These are phyloP conservation scores for Rhizoclosmatium globosum DNA, from an alignment of 192 early-diverging fungal species.

Conservation along the genomic window DNA sequence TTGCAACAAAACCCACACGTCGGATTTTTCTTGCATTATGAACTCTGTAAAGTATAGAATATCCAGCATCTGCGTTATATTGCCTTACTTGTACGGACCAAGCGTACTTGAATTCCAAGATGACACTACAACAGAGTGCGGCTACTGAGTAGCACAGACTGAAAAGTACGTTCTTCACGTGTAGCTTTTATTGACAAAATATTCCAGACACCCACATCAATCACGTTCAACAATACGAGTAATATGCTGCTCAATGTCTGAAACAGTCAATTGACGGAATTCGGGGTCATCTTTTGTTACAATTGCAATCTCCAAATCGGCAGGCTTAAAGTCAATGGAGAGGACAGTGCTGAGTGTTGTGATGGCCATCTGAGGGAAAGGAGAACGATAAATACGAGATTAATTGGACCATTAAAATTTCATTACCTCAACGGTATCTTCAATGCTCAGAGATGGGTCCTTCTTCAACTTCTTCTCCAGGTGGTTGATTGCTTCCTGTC, in stretches of 20 bases:
- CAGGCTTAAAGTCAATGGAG: constrained; percentile 93
- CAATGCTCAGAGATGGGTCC: constrained; percentile 75
- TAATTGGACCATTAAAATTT: neutral
- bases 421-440: constrained; percentile 91
- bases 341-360: constrained; percentile 92
- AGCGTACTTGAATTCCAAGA: too few species aligned
- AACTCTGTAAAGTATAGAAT: too few species aligned
- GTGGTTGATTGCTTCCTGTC: constrained; percentile 93
- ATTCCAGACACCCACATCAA: constrained; percentile 40
- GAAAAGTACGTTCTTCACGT: too few species aligned
- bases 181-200: too few species aligned
- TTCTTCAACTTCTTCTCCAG: constrained; percentile 99
- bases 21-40: too few species aligned
- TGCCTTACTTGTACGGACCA: too few species aligned
- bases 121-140: too few species aligned
- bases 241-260: constrained; percentile 90
- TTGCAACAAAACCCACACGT: too few species aligned
- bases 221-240: constrained; percentile 89
- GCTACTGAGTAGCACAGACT: too few species aligned
- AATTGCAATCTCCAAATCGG: constrained; percentile 95
- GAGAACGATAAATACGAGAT: neutral
- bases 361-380: constrained; percentile 79
- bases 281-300: constrained; percentile 77
- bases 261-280: constrained; percentile 80
- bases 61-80: too few species aligned